phyloP scores from a whole-genome alignment of 2,329 filamentous ascomycete species.

The Botrytis aclada region DNA sequence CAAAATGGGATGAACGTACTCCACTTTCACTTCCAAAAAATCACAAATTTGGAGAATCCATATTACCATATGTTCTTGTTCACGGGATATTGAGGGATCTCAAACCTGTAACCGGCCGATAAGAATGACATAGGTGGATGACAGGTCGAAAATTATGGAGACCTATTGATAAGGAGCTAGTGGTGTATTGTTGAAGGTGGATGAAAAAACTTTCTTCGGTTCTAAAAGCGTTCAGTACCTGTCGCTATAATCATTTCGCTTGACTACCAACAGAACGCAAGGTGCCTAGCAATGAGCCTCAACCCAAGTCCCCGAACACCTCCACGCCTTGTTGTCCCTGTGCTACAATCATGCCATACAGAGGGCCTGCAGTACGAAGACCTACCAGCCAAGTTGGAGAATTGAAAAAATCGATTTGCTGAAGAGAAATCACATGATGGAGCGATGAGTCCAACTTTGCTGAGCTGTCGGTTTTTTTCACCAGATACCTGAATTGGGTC shows the following conservation, averaged over 20 bases:
- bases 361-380: constrained; percentile 48
- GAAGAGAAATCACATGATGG: neutral
- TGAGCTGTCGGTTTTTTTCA: neutral
- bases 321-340: constrained; percentile 35
- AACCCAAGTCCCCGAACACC: constrained; percentile 38
- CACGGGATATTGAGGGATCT: constrained; percentile 49
- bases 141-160: constrained; percentile 40
- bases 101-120: constrained; percentile 59
- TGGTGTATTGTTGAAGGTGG: constrained; percentile 47
- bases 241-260: constrained; percentile 54
- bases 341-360: constrained; percentile 39
- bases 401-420: constrained; percentile 38
- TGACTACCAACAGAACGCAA: constrained; percentile 41
- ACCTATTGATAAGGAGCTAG: neutral
- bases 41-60: constrained; percentile 55
- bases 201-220: constrained; percentile 56
- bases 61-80: constrained; percentile 61
- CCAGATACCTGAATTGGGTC: neutral
- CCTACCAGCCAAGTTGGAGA: constrained; percentile 49
- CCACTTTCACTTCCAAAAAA: constrained; percentile 47
- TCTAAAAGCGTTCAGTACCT: constrained; percentile 52
- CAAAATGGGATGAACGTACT: constrained; percentile 58
- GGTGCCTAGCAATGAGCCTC: constrained; percentile 36
- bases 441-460: neutral
- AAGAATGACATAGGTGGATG: constrained; percentile 56